phyloP scores from a whole-genome alignment of 2,329 filamentous ascomycete genomes.

The Fusarium nygamai region DNA sequence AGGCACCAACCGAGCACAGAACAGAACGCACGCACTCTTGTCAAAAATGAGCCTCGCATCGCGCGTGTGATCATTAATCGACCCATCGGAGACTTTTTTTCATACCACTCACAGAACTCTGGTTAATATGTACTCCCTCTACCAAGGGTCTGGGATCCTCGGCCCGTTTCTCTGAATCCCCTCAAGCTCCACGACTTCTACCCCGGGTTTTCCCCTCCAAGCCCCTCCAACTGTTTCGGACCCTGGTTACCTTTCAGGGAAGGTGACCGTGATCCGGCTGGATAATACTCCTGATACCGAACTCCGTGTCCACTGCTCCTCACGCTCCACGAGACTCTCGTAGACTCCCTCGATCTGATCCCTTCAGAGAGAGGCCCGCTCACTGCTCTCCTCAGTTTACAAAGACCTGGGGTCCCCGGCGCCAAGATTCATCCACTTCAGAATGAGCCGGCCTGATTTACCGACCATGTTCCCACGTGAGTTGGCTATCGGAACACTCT shows the following conservation, averaged over 20 bases:
- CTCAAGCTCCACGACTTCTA: constrained; percentile 31
- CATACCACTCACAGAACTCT: constrained; percentile 31
- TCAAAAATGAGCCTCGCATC: constrained; percentile 10
- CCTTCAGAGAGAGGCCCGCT: background rate
- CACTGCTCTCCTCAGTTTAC: background rate
- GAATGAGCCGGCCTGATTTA: constrained; percentile 16
- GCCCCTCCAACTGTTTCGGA: constrained; percentile 29
- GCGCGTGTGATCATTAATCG: constrained; percentile 38
- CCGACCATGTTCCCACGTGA: constrained; percentile 23
- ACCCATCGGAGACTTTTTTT: constrained; percentile 32
- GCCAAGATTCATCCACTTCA: constrained; percentile 25
- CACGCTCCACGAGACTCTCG: background rate
- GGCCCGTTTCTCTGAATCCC: constrained; percentile 38
- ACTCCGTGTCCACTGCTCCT: background rate
- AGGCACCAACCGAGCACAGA: background rate
- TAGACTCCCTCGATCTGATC: background rate
- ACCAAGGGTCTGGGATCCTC: constrained; percentile 40
- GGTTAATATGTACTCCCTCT: constrained; percentile 16
- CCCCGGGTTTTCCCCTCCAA: constrained; percentile 41
- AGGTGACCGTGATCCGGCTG: constrained; percentile 26
- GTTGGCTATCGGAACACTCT: constrained; percentile 20
- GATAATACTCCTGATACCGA: constrained; percentile 7
- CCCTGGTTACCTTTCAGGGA: constrained; percentile 32
- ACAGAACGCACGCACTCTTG: background rate
- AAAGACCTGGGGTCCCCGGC: constrained; percentile 4